phyloP scores from a whole-genome alignment of 345 rosid species.

The Lenwebbia sp. region DNA sequence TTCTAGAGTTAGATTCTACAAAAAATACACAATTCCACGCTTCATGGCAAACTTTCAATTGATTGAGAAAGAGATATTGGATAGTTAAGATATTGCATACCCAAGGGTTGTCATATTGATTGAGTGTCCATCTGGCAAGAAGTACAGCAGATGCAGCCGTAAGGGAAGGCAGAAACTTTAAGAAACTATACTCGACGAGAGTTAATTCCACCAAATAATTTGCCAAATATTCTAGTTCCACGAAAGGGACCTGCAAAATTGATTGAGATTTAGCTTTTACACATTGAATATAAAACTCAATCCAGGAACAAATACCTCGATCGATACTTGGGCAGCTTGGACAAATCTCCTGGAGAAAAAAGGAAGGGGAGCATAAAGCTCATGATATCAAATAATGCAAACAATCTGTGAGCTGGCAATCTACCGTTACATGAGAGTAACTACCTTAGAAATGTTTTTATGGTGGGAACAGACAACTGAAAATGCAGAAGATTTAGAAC shows the following conservation, averaged over 20 bases:
- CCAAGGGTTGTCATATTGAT: constrained; percentile 87
- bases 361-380: background rate
- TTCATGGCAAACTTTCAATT: background rate
- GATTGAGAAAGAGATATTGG: background rate
- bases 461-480: constrained; percentile 70
- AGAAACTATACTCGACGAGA: constrained; percentile 66
- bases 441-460: constrained; percentile 87
- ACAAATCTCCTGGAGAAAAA: constrained; percentile 62
- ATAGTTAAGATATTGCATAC: constrained; percentile 25
- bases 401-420: background rate
- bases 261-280: background rate
- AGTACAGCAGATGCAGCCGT: constrained; percentile 89
- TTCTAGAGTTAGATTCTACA: constrained; percentile 79
- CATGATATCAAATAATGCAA: background rate
- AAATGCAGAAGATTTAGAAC: constrained; percentile 60
- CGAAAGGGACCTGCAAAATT: constrained; percentile 35
- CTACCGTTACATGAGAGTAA: background rate
- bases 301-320: constrained; percentile 28
- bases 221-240: constrained; percentile 70
- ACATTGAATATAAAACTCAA: background rate
- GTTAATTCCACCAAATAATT: constrained; percentile 82
- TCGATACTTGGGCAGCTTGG: constrained; percentile 73
- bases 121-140: constrained; percentile 83
- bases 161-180: constrained; percentile 65
- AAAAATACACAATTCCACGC: background rate